Evolutionary conservation across 768 basidiomycete species (phyloP).

Genomic region (Calocybe gangraenosa): DNA sequence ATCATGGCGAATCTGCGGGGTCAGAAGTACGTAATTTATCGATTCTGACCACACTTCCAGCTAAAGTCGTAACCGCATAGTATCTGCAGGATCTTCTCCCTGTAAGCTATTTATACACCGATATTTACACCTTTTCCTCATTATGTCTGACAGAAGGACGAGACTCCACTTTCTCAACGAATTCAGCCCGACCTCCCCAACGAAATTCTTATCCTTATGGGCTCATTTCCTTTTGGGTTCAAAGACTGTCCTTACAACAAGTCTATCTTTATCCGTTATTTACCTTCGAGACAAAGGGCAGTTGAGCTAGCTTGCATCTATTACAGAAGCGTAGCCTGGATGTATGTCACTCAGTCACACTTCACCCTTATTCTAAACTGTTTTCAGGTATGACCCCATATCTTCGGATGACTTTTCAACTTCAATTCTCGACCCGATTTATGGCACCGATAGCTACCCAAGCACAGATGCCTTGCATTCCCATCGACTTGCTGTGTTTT

Average conservation of each 20-base stretch:
- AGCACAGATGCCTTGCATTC: constrained; percentile 35
- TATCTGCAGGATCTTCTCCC: constrained; percentile 37
- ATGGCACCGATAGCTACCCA: constrained; percentile 27
- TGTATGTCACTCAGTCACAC: constrained; percentile 29
- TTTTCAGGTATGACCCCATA: constrained; percentile 42
- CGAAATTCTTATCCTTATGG: constrained; percentile 40
- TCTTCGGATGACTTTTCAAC: constrained; percentile 35
- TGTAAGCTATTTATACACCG: constrained; percentile 16
- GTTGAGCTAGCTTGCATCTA: constrained; percentile 37
- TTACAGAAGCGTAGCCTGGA: constrained; percentile 41
- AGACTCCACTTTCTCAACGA: constrained; percentile 11
- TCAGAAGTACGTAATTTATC: constrained; percentile 35
- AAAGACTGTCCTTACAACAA: constrained; percentile 34
- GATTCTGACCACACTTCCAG: not conserved
- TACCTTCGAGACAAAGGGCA: constrained; percentile 37
- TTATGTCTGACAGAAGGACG: constrained; percentile 15
- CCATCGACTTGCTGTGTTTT: constrained; percentile 49
- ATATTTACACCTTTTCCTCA: not conserved
- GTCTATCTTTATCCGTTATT: constrained; percentile 31
- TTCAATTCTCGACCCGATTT: constrained; percentile 39
- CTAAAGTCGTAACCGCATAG: constrained; percentile 17
- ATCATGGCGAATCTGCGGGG: constrained; percentile 45
- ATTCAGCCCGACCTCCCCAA: constrained; percentile 32
- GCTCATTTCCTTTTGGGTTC: constrained; percentile 47
- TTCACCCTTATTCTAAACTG: constrained; percentile 1